Evolutionary conservation across 768 basidiomycete genomes (phyloP), one percentile per base, ranked within the genome.

Genomic region (Pleurotus citrinopileatus): DNA sequence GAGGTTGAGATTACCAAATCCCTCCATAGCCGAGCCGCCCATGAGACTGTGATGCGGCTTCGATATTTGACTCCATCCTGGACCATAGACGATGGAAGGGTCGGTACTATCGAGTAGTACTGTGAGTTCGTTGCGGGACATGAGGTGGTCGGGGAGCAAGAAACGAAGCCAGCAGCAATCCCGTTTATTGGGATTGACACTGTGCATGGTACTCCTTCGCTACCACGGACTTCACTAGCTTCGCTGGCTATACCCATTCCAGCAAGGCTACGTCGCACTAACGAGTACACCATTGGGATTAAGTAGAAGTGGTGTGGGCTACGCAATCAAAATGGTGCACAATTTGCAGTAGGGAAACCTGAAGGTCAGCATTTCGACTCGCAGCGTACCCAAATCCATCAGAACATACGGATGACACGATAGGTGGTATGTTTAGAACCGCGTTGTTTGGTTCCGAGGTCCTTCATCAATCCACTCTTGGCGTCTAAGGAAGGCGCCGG

Each of bases 91-190:
- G 29, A 51, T 37, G 22, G 48, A 34, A 23, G 48, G 48, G 48
- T 51, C 48, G 34, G 48, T 37, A 37, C 48, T 32, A 37, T 51
- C 48, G 12, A 51, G 48, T 12, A 51, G 48, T 5, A 51, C 48
- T 12, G 48, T 32, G 48, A 51, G 48, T 13, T 51, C 48, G 48
- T 25, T 34, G 48, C 12, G 29, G 48, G 48, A 37, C 48, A 51
- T 51, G 48, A 37, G 34, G 48, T 51, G 34, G 48, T 51, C 48
- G 29, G 48, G 48, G 48, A 51, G 48, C 5, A 51, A 51, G 48
- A 51, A 34, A 37, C 34, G 34, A 34, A 15, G 29, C 48, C 15
- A 51, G 34, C 22, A 34, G 32, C n/a, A 51, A n/a, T 36, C 29
- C 23, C 8, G 12, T 12, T 20, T 51, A 12, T 19, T 34, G 32